Evolutionary conservation across 83 land plant genomes (phyloP).

Genomic region (Larix sibirica): DNA sequence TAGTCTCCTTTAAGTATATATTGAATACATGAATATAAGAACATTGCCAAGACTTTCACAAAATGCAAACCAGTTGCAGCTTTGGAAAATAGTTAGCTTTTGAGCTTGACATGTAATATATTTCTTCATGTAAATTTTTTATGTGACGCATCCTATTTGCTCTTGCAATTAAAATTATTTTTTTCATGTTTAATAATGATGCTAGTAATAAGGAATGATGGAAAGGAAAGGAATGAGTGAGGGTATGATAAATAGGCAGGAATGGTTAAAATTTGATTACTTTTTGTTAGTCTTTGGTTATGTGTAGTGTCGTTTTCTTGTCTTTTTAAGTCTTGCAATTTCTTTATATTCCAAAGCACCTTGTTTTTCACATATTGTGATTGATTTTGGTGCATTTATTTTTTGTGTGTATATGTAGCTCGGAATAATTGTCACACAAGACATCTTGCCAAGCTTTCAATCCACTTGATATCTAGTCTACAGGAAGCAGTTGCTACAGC

Average conservation of each 20-base stretch:
- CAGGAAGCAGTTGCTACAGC: constrained; percentile 58
- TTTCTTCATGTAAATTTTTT: too few species aligned
- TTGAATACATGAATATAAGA: too few species aligned
- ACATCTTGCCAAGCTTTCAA: constrained; percentile 79
- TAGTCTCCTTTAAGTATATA: too few species aligned
- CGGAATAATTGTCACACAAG: constrained; percentile 69
- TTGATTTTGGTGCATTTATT: constrained; percentile 16
- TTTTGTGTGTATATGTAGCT: constrained; percentile 36
- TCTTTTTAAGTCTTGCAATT: background rate
- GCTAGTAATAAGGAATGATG: background rate
- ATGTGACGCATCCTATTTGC: too few species aligned
- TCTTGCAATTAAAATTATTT: too few species aligned
- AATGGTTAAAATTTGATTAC: background rate
- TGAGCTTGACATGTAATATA: too few species aligned
- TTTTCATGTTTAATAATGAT: background rate
- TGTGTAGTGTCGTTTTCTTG: background rate
- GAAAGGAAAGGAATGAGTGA: background rate
- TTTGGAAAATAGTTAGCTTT: too few species aligned
- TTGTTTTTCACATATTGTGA: background rate
- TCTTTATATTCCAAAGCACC: background rate
- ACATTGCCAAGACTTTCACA: too few species aligned
- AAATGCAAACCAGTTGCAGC: too few species aligned
- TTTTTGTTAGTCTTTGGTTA: background rate
- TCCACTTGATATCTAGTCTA: constrained; percentile 70
- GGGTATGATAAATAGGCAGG: background rate